These are phyloP conservation scores for Rhinocladiella mackenziei DNA, from an alignment of 2,329 filamentous ascomycete species.

Conservation along the genomic window DNA sequence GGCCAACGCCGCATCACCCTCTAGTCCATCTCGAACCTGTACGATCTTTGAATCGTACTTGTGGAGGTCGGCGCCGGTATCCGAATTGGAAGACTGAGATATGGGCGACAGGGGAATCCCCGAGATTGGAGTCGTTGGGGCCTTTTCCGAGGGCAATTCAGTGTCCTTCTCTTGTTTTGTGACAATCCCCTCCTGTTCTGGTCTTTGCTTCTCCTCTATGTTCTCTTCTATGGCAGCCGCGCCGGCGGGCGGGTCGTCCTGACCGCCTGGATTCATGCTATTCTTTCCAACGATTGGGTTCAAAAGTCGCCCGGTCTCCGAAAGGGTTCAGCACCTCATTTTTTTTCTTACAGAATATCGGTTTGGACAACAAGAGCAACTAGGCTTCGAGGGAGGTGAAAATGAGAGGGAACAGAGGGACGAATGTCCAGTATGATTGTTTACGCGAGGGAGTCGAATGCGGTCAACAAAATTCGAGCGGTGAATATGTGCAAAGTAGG, in stretches of 20 bases:
- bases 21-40: slow-evolving; percentile 33
- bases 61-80: slow-evolving; percentile 20
- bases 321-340: neutral
- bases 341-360: too few relatives aligned
- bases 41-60: slow-evolving; percentile 30
- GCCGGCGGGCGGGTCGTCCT: slow-evolving; percentile 20
- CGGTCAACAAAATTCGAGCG: neutral
- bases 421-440: neutral
- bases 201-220: slow-evolving; percentile 25
- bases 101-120: slow-evolving; percentile 5
- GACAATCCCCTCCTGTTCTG: slow-evolving; percentile 18
- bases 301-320: neutral
- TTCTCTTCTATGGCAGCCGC: slow-evolving; percentile 25
- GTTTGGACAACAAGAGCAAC: too few relatives aligned
- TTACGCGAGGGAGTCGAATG: neutral
- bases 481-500: slow-evolving; percentile 1
- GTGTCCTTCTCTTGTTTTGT: slow-evolving; percentile 24
- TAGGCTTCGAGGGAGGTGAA: too few relatives aligned
- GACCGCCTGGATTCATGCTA: slow-evolving; percentile 27
- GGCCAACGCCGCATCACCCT: slow-evolving; percentile 52
- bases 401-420: slow-evolving; percentile 1
- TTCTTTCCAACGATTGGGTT: neutral
- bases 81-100: slow-evolving; percentile 19
- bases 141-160: slow-evolving; percentile 9
- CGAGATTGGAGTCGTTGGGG: slow-evolving; percentile 9